A percentile compares a stretch with the other conserved stretches of the same genome.
Conservation (phyloP, 345 rosid species). For the Acer saccharum region DNA sequence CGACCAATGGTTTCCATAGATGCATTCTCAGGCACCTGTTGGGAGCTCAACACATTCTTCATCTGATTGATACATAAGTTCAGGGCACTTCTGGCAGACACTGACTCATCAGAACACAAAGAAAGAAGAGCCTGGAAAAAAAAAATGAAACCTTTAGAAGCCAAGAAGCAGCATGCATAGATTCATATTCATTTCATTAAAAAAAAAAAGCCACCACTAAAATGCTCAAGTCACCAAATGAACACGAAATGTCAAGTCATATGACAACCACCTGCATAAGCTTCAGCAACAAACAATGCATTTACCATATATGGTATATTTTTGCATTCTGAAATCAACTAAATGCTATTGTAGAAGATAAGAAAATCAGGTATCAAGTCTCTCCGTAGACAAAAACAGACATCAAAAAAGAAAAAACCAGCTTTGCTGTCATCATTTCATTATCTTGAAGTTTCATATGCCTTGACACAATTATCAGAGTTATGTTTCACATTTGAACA, state of each 20-base stretch:
- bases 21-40: slow-evolving; percentile 81
- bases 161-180: slow-evolving; percentile 6
- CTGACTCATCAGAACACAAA: slow-evolving; percentile 83
- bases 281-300: slow-evolving; percentile 3
- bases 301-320: neutral
- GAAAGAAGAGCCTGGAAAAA: slow-evolving; percentile 81
- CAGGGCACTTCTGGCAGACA: slow-evolving; percentile 82
- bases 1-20: slow-evolving; percentile 91
- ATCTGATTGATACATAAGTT: slow-evolving; percentile 83
- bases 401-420: neutral
- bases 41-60: slow-evolving; percentile 78
- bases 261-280: neutral
- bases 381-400: neutral
- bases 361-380: neutral
- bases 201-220: neutral
- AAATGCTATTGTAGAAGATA: slow-evolving; percentile 9
- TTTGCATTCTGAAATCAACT: slow-evolving; percentile 1
- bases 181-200: slow-evolving; percentile 5
- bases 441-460: neutral
- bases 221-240: slow-evolving; percentile 8
- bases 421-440: neutral
- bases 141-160: slow-evolving; percentile 25
- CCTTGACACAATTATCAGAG: neutral
- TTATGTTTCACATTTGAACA: neutral
- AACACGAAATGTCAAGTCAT: slow-evolving; percentile 2